Evolutionary conservation across 2,329 filamentous ascomycete genomes (phyloP).

Genomic region (Penicillium polonicum): DNA sequence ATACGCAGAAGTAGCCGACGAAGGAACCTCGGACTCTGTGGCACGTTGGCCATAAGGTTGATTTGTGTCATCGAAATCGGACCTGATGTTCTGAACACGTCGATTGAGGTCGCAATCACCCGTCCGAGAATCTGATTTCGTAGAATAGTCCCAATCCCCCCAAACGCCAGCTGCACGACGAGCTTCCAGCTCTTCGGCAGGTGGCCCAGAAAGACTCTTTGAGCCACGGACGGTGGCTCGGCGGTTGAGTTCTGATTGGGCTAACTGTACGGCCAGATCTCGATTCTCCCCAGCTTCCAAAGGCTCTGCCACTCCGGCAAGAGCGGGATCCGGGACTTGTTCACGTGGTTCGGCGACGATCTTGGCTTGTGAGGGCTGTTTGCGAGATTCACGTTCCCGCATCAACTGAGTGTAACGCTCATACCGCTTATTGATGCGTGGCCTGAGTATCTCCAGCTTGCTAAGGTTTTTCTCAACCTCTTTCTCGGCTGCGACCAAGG

Average conservation of each 20-base stretch:
- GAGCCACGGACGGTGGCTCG: slow-evolving; percentile 62
- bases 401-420: slow-evolving; percentile 63
- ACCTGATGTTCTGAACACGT: slow-evolving; percentile 53
- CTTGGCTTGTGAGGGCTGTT: slow-evolving; percentile 25
- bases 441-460: slow-evolving; percentile 75
- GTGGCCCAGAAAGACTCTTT: slow-evolving; percentile 48
- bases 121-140: slow-evolving; percentile 34
- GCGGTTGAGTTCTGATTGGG: slow-evolving; percentile 68
- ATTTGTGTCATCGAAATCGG: slow-evolving; percentile 36
- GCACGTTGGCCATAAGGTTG: slow-evolving; percentile 9
- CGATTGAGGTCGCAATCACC: slow-evolving; percentile 49
- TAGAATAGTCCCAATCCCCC: slow-evolving; percentile 53
- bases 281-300: slow-evolving; percentile 70
- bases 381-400: slow-evolving; percentile 46
- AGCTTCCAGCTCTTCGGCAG: slow-evolving; percentile 56
- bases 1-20: slow-evolving; percentile 33
- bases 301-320: slow-evolving; percentile 58
- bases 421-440: slow-evolving; percentile 69
- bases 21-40: slow-evolving; percentile 11
- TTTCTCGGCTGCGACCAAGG: slow-evolving; percentile 57
- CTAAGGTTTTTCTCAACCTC: slow-evolving; percentile 64
- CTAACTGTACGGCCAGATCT: slow-evolving; percentile 73
- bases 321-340: slow-evolving; percentile 54
- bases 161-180: slow-evolving; percentile 55
- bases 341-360: slow-evolving; percentile 17